Percentiles rank a stretch among this genome's conserved stretches.
Evolutionary conservation across 305 asterid genomes (phyloP).

Genomic region (Fraxinus platypoda): DNA sequence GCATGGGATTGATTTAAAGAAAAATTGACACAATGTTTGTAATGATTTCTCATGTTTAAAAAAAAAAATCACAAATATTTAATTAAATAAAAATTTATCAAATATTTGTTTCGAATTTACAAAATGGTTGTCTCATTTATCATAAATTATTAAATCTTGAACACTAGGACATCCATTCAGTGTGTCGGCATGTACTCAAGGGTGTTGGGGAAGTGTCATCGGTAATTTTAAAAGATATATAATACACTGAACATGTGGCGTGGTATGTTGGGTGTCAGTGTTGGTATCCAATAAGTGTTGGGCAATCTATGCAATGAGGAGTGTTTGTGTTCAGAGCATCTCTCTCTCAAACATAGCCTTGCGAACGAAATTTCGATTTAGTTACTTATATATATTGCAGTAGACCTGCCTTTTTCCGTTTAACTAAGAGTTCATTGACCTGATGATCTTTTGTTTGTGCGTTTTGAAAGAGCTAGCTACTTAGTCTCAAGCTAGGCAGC

Average conservation of each 20-base stretch:
- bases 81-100: too few species aligned
- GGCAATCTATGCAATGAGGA: background rate
- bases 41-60: background rate
- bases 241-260: background rate
- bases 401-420: background rate
- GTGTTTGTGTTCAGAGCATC: background rate
- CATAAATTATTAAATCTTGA: too few species aligned
- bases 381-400: background rate
- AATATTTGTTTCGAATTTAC: too few species aligned
- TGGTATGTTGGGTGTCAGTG: background rate
- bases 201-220: background rate
- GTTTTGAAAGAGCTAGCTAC: background rate
- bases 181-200: background rate
- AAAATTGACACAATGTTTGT: background rate
- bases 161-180: background rate
- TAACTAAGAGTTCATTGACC: background rate
- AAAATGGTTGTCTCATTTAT: background rate
- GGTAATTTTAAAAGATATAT: background rate
- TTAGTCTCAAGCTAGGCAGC: background rate
- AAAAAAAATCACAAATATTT: too few species aligned
- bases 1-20: background rate
- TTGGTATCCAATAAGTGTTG: background rate
- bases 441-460: background rate
- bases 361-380: background rate
- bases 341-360: background rate